Evolutionary conservation across 2,329 filamentous ascomycete species (phyloP), one percentile per base, ranked within the genome.

Genomic region (Fusarium equiseti): DNA sequence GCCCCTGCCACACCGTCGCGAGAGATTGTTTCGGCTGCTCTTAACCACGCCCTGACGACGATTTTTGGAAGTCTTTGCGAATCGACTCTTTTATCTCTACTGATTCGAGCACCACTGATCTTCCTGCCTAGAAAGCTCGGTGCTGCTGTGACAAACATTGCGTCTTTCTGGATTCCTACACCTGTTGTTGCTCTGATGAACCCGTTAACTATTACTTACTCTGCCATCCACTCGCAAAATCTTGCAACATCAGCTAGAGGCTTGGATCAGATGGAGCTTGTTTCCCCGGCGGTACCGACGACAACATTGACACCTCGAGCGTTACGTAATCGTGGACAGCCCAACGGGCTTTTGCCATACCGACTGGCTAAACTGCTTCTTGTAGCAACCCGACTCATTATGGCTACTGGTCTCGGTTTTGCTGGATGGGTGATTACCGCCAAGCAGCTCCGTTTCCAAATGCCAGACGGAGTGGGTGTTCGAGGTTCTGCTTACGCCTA

Each of bases 351-450:
- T n/a, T 84, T 96, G 26, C 92, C 96, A 0, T 99, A 98, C 79
- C 90, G 93, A 7, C 89, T 98, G 11, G 92, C 96, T 3, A 98
- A 98, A 79, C 87, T 98, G 29, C 87, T 99, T 10, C 88, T 99
- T 6, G 93, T 98, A 73, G 94, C 95, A 5, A 96, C 94, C 2
- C 90, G 95, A 20, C 92, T 95, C 78, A 92, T 98, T 76, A 97
- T 98, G 89, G 93, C 94, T 0, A 89, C 95, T 49, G 92, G 91
- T 0, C 88, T 99, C 31, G 95, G 95, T 1, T 97, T 98, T 76
- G 95, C 93, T 6, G 95, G 94, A n/a, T 99, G 96, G 96, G 93
- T 98, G 11, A 92, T 93, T 49, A 97, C 95, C 38, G 95, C 96
- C 13, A 90, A 93, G 68, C 91, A 92, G 80, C 84, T 98, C 6